Conservation (phyloP, 805 yeast genomes). For the Saccharomyces eubayanus region DNA sequence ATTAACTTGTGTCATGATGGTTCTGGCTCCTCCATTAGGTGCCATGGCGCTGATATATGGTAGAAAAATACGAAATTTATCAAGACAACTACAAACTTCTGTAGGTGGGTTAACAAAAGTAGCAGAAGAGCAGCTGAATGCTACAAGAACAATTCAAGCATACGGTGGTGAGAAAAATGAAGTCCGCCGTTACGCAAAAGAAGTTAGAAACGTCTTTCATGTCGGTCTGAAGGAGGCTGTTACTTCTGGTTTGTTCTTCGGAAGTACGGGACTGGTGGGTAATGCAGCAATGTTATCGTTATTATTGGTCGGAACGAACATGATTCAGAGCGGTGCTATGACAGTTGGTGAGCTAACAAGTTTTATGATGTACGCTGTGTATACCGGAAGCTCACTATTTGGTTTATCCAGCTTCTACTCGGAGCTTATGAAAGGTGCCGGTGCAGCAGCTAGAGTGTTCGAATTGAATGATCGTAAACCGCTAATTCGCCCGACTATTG, state of each 20-base stretch:
- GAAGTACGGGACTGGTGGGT: constrained; percentile 77
- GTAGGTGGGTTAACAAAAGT: constrained; percentile 82
- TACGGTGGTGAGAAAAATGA: constrained; percentile 80
- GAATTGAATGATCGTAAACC: constrained; percentile 79
- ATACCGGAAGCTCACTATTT: constrained; percentile 86
- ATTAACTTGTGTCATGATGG: constrained; percentile 70
- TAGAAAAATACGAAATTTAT: constrained; percentile 59
- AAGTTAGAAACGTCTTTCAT: constrained; percentile 54
- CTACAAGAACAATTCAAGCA: constrained; percentile 79
- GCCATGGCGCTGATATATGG: constrained; percentile 79
- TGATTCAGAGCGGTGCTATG: constrained; percentile 69
- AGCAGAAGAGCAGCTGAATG: constrained; percentile 83
- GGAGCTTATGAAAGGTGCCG: constrained; percentile 94
- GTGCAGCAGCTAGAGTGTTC: constrained; percentile 87
- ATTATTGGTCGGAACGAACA: constrained; percentile 68
- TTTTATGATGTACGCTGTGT: constrained; percentile 91
- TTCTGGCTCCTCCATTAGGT: constrained; percentile 77
- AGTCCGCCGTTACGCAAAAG: constrained; percentile 63
- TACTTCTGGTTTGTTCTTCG: constrained; percentile 66
- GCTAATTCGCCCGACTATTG: constrained; percentile 55
- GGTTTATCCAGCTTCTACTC: constrained; percentile 87
- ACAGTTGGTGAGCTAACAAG: constrained; percentile 85
- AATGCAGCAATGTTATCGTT: constrained; percentile 71
- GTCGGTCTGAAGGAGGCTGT: constrained; percentile 75
- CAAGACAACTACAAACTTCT: constrained; percentile 72